phyloP scores from a whole-genome alignment of 2,329 filamentous ascomycete genomes.

The Phaeosphaeriaceae sp. region DNA sequence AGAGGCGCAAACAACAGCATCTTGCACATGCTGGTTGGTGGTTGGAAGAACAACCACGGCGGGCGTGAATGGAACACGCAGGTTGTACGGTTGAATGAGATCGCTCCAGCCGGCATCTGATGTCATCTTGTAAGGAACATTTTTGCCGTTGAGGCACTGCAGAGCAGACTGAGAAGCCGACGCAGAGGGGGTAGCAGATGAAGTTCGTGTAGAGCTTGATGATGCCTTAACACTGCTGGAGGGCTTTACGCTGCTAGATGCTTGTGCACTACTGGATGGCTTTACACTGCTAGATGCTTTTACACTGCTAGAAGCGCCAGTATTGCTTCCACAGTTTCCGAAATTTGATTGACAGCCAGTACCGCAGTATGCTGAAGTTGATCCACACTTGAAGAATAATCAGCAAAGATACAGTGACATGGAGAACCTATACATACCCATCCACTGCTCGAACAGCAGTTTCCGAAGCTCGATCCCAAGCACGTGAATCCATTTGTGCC shows the following conservation, averaged over 20 bases:
- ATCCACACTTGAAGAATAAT: slow-evolving; percentile 11
- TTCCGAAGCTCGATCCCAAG: slow-evolving; percentile 30
- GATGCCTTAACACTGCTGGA: slow-evolving; percentile 19
- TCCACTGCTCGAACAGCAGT: slow-evolving; percentile 51
- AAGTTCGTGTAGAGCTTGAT: slow-evolving; percentile 2
- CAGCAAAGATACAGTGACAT: slow-evolving; percentile 24
- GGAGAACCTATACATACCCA: slow-evolving; percentile 48
- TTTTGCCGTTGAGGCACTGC: slow-evolving; percentile 42
- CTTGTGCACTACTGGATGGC: slow-evolving; percentile 14
- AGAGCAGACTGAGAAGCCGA: slow-evolving; percentile 17
- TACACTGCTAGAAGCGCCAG: slow-evolving; percentile 7
- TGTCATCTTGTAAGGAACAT: slow-evolving; percentile 41
- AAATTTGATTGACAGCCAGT: slow-evolving; percentile 41
- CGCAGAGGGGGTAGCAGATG: slow-evolving; percentile 16
- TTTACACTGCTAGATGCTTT: slow-evolving; percentile 1
- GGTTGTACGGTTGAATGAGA: slow-evolving; percentile 46
- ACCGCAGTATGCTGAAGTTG: slow-evolving; percentile 31
- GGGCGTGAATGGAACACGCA: slow-evolving; percentile 52
- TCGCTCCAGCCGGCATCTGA: slow-evolving; percentile 30
- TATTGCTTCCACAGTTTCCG: slow-evolving; percentile 35
- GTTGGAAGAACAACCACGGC: slow-evolving; percentile 63
- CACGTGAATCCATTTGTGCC: slow-evolving; percentile 43
- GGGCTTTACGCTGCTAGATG: slow-evolving; percentile 13
- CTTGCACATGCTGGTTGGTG: slow-evolving; percentile 61
- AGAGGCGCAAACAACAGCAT: slow-evolving; percentile 64